These are phyloP conservation scores for Alternaria triticina DNA, from an alignment of 2,329 filamentous ascomycete genomes.

Conservation along the genomic window DNA sequence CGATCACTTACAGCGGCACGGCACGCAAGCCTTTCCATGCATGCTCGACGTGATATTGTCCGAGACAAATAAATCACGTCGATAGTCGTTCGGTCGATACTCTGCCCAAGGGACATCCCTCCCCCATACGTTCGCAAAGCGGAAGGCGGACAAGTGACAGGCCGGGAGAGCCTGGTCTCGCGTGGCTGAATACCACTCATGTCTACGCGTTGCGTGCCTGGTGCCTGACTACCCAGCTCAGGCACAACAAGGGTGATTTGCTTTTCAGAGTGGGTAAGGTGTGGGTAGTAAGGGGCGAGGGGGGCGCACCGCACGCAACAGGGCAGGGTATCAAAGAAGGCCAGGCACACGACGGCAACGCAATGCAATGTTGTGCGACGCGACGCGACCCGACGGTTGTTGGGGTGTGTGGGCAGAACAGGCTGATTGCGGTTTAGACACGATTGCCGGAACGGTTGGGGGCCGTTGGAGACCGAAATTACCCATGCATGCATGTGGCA, in stretches of 20 bases:
- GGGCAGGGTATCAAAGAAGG: not conserved
- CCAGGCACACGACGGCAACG: not conserved
- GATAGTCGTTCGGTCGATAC: not conserved
- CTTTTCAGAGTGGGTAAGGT: not conserved
- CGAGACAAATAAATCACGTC: not conserved
- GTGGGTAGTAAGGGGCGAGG: not conserved
- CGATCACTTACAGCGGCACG: not conserved
- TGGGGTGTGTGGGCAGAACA: not conserved
- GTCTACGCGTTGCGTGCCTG: not conserved
- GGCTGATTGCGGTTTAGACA: not conserved
- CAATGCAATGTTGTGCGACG: not conserved
- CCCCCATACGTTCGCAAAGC: conserved; percentile 3
- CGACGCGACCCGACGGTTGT: not conserved
- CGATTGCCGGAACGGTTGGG: not conserved
- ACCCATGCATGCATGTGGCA: not conserved
- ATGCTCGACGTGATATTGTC: not conserved
- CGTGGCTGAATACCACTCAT: conserved; percentile 2
- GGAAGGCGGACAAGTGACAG: conserved; percentile 5
- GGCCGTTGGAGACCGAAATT: not conserved
- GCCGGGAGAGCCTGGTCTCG: conserved; percentile 12
- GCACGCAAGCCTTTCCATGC: conserved; percentile 1
- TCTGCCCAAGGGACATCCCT: not conserved
- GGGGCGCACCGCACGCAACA: not conserved
- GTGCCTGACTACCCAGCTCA: not conserved
- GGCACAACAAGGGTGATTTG: not conserved